Conservation (phyloP, 2,329 filamentous ascomycete species). For the Elsinoe perseae region DNA sequence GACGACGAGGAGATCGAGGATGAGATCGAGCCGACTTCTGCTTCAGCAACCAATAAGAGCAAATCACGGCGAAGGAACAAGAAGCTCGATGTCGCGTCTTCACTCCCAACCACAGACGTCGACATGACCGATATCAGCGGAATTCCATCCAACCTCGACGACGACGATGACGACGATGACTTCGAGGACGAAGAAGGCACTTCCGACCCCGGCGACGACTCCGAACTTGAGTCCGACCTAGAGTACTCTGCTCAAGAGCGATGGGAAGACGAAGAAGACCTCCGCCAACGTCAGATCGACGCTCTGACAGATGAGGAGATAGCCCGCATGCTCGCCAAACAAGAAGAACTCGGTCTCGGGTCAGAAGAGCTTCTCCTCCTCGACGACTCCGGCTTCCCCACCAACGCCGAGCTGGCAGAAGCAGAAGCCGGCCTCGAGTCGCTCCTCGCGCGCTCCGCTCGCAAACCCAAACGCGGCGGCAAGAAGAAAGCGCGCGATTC, state of each 20-base stretch:
- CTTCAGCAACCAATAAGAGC: slow-evolving; percentile 21
- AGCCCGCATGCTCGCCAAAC: slow-evolving; percentile 53
- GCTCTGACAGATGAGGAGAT: slow-evolving; percentile 53
- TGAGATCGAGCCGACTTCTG: slow-evolving; percentile 1
- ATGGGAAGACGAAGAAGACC: slow-evolving; percentile 36
- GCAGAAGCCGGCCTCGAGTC: slow-evolving; percentile 27
- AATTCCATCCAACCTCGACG: slow-evolving; percentile 20
- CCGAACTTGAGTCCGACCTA: slow-evolving; percentile 29
- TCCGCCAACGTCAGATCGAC: slow-evolving; percentile 33
- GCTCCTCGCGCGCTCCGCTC: slow-evolving; percentile 21
- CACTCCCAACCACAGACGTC: slow-evolving; percentile 1
- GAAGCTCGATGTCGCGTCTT: slow-evolving; percentile 2
- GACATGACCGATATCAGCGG: slow-evolving; percentile 5
- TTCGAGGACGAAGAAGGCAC: slow-evolving; percentile 35
- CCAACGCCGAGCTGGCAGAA: slow-evolving; percentile 26
- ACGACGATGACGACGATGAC: slow-evolving; percentile 31
- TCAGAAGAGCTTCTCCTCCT: slow-evolving; percentile 53
- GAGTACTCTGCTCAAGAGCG: slow-evolving; percentile 29
- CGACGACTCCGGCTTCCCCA: slow-evolving; percentile 33
- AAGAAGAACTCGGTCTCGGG: slow-evolving; percentile 56
- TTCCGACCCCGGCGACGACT: slow-evolving; percentile 30
- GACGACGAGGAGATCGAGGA: slow-evolving; percentile 18
- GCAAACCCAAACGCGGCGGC: slow-evolving; percentile 19
- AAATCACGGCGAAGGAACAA: slow-evolving; percentile 21
- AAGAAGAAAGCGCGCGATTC: slow-evolving; percentile 24